Evolutionary conservation across 768 basidiomycete species (phyloP).

Genomic region (Tylopilus plumbeoviolaceoides): DNA sequence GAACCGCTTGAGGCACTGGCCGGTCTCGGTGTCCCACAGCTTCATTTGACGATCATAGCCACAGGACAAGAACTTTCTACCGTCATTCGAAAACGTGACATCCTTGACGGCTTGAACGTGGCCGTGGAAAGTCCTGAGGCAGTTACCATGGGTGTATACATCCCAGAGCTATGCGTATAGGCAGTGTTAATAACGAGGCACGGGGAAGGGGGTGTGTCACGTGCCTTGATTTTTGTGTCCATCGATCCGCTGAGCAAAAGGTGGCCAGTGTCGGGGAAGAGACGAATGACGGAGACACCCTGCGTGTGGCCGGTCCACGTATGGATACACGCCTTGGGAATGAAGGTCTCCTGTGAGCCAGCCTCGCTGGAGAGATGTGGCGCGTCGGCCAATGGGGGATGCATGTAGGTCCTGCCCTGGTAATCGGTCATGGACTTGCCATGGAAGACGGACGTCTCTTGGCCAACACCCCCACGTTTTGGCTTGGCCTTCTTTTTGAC

Average conservation of each 20-base stretch:
- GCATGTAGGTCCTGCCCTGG: conserved; percentile 97
- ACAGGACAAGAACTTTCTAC: conserved; percentile 84
- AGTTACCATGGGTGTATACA: conserved; percentile 94
- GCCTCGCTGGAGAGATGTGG: conserved; percentile 75
- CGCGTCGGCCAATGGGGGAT: conserved; percentile 84
- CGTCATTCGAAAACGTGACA: conserved; percentile 92
- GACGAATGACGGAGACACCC: conserved; percentile 89
- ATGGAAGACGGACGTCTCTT: conserved; percentile 94
- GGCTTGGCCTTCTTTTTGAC: conserved; percentile 71
- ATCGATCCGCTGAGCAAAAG: conserved; percentile 90
- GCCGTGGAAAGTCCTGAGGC: conserved; percentile 94
- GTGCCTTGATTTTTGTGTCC: conserved; percentile 97
- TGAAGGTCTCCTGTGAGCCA: conserved; percentile 86
- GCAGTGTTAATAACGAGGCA: conserved; percentile 2
- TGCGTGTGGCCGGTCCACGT: conserved; percentile 99
- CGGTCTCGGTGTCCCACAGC: conserved; percentile 99
- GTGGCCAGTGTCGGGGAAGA: conserved; percentile 92
- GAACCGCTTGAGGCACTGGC: conserved; percentile 94
- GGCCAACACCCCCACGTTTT: conserved; percentile 73
- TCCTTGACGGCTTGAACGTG: conserved; percentile 97
- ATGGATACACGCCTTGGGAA: conserved; percentile 93
- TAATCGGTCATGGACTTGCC: conserved; percentile 97
- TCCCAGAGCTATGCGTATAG: conserved; percentile 84
- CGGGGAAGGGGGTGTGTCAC: conserved; percentile 5
- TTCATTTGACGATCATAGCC: conserved; percentile 98